Evolutionary conservation across 257 asterid species (phyloP).

Genomic region (Leptodermis oblonga): DNA sequence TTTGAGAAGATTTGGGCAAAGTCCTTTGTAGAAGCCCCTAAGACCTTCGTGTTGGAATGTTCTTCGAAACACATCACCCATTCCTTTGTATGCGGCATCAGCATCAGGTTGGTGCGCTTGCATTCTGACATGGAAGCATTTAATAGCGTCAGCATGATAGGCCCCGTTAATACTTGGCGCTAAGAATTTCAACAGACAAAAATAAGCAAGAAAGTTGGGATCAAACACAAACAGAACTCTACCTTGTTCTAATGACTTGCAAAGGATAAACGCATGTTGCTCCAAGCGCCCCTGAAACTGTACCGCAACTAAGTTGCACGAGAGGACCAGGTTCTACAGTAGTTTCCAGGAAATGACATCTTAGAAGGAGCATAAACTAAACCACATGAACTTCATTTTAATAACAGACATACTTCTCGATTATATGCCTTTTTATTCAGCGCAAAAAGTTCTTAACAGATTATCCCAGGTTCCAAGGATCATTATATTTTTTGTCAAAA

Average conservation of each 20-base stretch:
- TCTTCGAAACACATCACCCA: conserved; percentile 70
- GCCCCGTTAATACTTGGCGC: not conserved
- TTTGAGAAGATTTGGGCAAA: conserved; percentile 88
- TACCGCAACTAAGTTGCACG: conserved; percentile 89
- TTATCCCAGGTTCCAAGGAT: not conserved
- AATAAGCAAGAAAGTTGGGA: not conserved
- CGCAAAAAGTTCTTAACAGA: not conserved
- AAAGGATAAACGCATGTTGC: conserved; percentile 95
- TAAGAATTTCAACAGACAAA: not conserved
- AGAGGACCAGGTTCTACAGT: conserved; percentile 93
- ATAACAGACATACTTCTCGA: not conserved
- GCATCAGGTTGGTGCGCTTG: conserved; percentile 61
- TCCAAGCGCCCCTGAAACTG: conserved; percentile 90
- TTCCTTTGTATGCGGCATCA: conserved; percentile 42
- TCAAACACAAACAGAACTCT: conserved; percentile 15
- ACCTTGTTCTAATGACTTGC: conserved; percentile 98
- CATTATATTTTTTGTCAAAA: too few relatives aligned
- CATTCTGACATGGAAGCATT: conserved; percentile 52
- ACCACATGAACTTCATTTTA: not conserved
- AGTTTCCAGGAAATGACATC: conserved; percentile 17
- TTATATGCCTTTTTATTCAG: not conserved
- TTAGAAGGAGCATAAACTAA: not conserved
- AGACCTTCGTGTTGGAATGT: conserved; percentile 65
- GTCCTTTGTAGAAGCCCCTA: conserved; percentile 90
- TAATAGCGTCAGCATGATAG: not conserved